A percentile compares a stretch with the other conserved stretches of the same genome.
These are phyloP conservation scores for Tylopilus subfusipes DNA, from an alignment of 768 basidiomycete species.

Conservation along the genomic window DNA sequence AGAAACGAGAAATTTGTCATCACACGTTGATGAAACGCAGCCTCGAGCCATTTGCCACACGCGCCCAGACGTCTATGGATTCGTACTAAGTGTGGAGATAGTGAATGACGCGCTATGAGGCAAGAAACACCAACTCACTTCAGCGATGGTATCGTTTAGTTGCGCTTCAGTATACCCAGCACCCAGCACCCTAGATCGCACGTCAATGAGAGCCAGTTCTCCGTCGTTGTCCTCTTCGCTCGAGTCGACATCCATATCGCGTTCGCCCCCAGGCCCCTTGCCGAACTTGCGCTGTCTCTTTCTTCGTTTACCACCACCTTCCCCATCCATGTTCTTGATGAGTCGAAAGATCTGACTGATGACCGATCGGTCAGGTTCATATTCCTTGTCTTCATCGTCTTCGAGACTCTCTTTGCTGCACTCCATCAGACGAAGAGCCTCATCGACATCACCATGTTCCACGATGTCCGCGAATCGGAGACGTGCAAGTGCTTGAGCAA, in stretches of 20 bases:
- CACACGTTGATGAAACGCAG: conserved; percentile 58
- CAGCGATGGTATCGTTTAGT: conserved; percentile 77
- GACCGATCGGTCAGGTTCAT: conserved; percentile 71
- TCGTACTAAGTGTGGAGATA: conserved; percentile 64
- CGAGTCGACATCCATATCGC: conserved; percentile 67
- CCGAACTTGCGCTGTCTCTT: conserved; percentile 56
- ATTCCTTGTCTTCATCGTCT: conserved; percentile 70
- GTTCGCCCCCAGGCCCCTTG: conserved; percentile 65
- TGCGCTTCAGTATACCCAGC: conserved; percentile 90
- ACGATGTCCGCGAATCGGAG: conserved; percentile 82
- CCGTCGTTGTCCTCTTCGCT: conserved; percentile 65
- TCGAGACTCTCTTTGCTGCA: conserved; percentile 89
- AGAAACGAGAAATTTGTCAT: neutral
- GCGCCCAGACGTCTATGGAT: conserved; percentile 71
- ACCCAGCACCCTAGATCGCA: conserved; percentile 79
- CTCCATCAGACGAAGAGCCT: conserved; percentile 95
- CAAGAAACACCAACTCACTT: conserved; percentile 47
- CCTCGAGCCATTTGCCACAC: conserved; percentile 81
- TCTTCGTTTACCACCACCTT: conserved; percentile 37
- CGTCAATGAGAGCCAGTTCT: conserved; percentile 81
- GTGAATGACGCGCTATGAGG: conserved; percentile 3
- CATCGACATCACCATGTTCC: conserved; percentile 86
- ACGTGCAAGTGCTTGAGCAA: conserved; percentile 92
- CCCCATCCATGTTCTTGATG: conserved; percentile 79
- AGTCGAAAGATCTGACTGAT: conserved; percentile 85